Conservation (phyloP, 345 rosid genomes). For the Atalantia buxifolia region DNA sequence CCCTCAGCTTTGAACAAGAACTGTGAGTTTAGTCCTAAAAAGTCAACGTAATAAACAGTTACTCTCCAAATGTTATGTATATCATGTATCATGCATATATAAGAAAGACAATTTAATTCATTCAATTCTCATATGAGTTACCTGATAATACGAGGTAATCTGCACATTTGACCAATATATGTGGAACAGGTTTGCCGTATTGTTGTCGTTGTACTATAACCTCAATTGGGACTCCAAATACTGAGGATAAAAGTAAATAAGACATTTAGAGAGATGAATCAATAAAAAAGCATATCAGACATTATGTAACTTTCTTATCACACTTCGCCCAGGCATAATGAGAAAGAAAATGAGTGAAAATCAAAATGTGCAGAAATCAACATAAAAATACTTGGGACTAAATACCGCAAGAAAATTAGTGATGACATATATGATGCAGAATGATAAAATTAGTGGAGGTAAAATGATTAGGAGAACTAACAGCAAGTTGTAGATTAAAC, state of each 20-base stretch:
- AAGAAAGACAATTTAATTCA: neutral
- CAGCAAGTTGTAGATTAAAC: neutral
- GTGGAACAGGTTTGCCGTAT: constrained; percentile 62
- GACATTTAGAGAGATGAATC: constrained; percentile 3
- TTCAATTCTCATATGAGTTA: constrained; percentile 20
- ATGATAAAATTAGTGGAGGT: neutral
- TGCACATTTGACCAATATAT: constrained; percentile 65
- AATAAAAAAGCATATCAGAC: neutral
- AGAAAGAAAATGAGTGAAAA: neutral
- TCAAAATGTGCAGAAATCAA: neutral
- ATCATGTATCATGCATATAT: neutral
- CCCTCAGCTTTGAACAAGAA: constrained; percentile 79
- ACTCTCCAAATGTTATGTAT: neutral
- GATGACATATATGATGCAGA: neutral
- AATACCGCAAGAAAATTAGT: neutral
- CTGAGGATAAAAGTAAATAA: constrained; percentile 29
- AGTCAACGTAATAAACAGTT: neutral
- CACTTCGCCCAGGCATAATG: neutral
- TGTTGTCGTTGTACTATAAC: constrained; percentile 71
- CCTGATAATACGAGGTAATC: constrained; percentile 87
- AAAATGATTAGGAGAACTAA: neutral
- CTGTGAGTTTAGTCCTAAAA: constrained; percentile 65
- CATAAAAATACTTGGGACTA: neutral
- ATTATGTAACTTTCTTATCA: neutral
- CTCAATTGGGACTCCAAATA: constrained; percentile 90